Evolutionary conservation across 2,329 filamentous ascomycete species (phyloP), one percentile per base, ranked within the genome.

Genomic region (Trichoderma breve): DNA sequence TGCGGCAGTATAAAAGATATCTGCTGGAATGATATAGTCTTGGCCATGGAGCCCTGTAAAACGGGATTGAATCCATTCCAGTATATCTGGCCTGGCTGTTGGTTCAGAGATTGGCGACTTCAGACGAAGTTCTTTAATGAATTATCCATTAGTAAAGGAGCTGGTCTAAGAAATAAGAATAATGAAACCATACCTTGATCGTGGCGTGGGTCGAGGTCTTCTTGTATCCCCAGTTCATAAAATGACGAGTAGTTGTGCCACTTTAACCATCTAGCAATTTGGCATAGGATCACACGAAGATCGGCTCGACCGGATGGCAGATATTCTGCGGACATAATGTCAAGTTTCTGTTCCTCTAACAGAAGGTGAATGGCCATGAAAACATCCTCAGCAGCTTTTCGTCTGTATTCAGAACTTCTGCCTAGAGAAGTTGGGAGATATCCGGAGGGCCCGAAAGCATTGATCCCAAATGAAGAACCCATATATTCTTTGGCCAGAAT

Each of bases 291-390:
- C 18, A 92, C 90, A n/a, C 89, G 88, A 26, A 98, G 77, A 62
- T 88, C 85, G 11, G 81, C 79, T 30, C 83, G 81, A 0, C 85
- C 83, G 0, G 84, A 82, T 4, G 84, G 84, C 2, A 77, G 74
- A 51, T 83, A 82, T 65, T 86, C 84, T 0, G 84, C 82, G 0
- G 81, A 81, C 73, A 86, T 84, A 5, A 91, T 87, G 73, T 93
- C 89, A 2, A 99, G 87, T 78, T 97, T 98, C 74, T 92, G 87
- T 79, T 99, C 96, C 80, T 99, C 95, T 0, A 92, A 87, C n/a
- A 97, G 84, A 3, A 98, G 85, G 82, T 99, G 96, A 14, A 99
- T 84, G 1, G 89, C 92, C 74, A 97, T 84, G 47, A 95, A 87
- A 66, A 92, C 86, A 77, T 93, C 88, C 78, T 91, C 83, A 39